Evolutionary conservation across 1,284 basidiomycete genomes (phyloP).

Genomic region (Ceratobasidium sp.): DNA sequence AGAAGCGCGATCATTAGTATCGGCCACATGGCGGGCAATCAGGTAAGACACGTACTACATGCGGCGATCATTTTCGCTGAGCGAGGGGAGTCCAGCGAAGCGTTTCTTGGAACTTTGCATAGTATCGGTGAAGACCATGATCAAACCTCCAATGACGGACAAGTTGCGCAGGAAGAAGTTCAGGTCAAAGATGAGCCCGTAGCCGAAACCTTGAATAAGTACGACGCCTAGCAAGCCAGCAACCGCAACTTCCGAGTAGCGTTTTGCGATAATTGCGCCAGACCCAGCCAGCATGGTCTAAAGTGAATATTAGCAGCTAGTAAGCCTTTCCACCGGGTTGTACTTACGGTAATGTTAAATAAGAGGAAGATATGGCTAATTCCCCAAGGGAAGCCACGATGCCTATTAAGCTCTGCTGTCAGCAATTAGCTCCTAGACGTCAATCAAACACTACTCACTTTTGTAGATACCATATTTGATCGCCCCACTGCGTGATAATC

Average conservation of each 20-base stretch:
- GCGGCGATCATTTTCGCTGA: slow-evolving; percentile 94
- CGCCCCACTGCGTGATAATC: slow-evolving; percentile 92
- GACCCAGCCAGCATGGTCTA: slow-evolving; percentile 92
- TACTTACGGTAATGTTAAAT: slow-evolving; percentile 88
- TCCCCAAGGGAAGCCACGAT: slow-evolving; percentile 94
- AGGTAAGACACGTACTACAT: slow-evolving; percentile 83
- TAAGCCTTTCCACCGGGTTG: neutral
- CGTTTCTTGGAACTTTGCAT: slow-evolving; percentile 85
- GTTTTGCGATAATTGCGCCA: slow-evolving; percentile 86
- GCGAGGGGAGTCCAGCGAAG: slow-evolving; percentile 89
- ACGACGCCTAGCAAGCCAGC: slow-evolving; percentile 91
- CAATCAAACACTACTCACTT: slow-evolving; percentile 61
- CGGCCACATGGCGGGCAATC: slow-evolving; percentile 3
- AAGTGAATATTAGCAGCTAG: neutral
- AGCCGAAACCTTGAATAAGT: slow-evolving; percentile 92
- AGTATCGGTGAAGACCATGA: slow-evolving; percentile 98
- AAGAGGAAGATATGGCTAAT: slow-evolving; percentile 92
- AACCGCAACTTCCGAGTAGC: slow-evolving; percentile 87
- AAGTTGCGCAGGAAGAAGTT: slow-evolving; percentile 99
- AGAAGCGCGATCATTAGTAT: slow-evolving; percentile 9
- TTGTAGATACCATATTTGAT: slow-evolving; percentile 97
- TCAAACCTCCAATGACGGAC: slow-evolving; percentile 87
- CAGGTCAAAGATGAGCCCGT: slow-evolving; percentile 95
- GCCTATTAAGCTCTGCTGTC: slow-evolving; percentile 57
- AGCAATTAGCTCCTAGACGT: slow-evolving; percentile 33